These are phyloP conservation scores for Pseudopyricularia javanii DNA, from an alignment of 2,329 filamentous ascomycete genomes.

Conservation along the genomic window DNA sequence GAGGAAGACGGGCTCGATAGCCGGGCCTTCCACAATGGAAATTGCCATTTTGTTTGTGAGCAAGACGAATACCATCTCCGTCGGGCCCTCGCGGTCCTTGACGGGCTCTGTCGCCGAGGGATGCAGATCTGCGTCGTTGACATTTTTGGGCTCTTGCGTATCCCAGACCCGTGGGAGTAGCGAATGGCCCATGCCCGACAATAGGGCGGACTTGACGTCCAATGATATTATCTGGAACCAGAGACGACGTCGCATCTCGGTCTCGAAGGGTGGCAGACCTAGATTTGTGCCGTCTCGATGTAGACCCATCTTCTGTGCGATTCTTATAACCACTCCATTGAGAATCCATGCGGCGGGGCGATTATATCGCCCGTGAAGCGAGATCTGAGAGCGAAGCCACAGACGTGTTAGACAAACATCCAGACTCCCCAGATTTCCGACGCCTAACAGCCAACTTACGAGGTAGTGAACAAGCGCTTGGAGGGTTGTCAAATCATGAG, in stretches of 20 bases:
- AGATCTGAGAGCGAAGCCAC: slow-evolving; percentile 25
- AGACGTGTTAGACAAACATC: background rate
- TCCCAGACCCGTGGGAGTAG: slow-evolving; percentile 41
- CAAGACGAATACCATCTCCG: slow-evolving; percentile 47
- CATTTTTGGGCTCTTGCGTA: slow-evolving; percentile 41
- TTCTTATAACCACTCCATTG: slow-evolving; percentile 47
- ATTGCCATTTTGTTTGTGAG: slow-evolving; percentile 36
- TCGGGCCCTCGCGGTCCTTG: slow-evolving; percentile 40
- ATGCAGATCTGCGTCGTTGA: slow-evolving; percentile 47
- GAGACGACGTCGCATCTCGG: slow-evolving; percentile 53
- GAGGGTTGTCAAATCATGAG: slow-evolving; percentile 43
- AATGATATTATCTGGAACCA: slow-evolving; percentile 55
- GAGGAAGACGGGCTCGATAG: slow-evolving; percentile 36
- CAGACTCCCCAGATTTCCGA: background rate
- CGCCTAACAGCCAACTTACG: slow-evolving; percentile 28
- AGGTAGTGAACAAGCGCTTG: slow-evolving; percentile 48
- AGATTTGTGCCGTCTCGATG: slow-evolving; percentile 48
- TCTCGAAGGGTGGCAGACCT: slow-evolving; percentile 48
- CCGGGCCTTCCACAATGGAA: slow-evolving; percentile 33
- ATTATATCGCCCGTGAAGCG: slow-evolving; percentile 44
- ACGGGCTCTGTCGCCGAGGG: slow-evolving; percentile 38
- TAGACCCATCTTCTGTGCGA: slow-evolving; percentile 56
- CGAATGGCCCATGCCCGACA: slow-evolving; percentile 43
- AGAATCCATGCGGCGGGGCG: slow-evolving; percentile 48
- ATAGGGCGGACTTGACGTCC: slow-evolving; percentile 42